Evolutionary conservation across 805 yeast genomes (phyloP).

Genomic region (Wickerhamomyces silvicola): DNA sequence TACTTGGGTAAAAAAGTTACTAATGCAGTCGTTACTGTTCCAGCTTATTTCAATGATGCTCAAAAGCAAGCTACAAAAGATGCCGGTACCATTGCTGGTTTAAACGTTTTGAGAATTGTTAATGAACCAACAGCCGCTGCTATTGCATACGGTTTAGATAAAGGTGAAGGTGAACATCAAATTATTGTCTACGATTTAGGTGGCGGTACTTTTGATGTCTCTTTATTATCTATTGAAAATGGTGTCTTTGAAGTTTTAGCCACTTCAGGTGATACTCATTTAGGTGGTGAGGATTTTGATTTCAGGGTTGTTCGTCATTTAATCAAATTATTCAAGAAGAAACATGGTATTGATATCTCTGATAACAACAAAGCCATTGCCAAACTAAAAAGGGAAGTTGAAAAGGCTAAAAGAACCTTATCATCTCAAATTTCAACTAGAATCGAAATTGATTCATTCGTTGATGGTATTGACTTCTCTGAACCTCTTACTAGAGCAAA

Average conservation of each 20-base stretch:
- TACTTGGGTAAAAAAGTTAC: conserved; percentile 79
- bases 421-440: conserved; percentile 94
- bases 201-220: conserved; percentile 97
- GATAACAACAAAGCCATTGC: conserved; percentile 82
- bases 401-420: conserved; percentile 94
- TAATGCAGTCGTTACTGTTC: conserved; percentile 89
- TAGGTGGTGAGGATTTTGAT: conserved; percentile 97
- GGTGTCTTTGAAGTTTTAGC: conserved; percentile 92
- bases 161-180: conserved; percentile 76
- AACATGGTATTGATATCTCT: conserved; percentile 78
- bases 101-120: conserved; percentile 81
- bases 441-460: conserved; percentile 92
- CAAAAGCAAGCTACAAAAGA: conserved; percentile 94
- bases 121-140: conserved; percentile 98
- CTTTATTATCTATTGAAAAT: conserved; percentile 77
- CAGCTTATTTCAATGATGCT: conserved; percentile 90
- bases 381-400: conserved; percentile 94
- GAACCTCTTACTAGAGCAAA: conserved; percentile 96
- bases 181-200: conserved; percentile 91
- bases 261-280: conserved; percentile 93
- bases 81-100: conserved; percentile 89
- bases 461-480: conserved; percentile 91
- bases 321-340: conserved; percentile 84
- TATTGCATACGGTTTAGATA: conserved; percentile 90
- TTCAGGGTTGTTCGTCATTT: conserved; percentile 84